Percentiles rank a stretch among this genome's conserved stretches.
phyloP scores from a whole-genome alignment of 179 eudicot species.

The Spergularia azorica region DNA sequence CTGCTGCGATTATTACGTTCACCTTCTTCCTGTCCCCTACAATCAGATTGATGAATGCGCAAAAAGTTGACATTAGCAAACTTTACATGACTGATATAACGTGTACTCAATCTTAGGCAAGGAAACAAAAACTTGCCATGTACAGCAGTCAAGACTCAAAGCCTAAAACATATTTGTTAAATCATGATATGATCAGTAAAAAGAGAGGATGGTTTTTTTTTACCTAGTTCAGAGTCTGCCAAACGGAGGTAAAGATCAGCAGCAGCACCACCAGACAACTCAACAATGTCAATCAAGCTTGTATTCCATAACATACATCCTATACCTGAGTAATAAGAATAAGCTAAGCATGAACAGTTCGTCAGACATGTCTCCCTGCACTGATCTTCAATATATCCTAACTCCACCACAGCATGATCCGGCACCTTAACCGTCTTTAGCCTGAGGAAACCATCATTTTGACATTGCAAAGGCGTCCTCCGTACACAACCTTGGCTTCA shows the following conservation, averaged over 20 bases:
- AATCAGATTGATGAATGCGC: background rate
- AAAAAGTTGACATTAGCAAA: background rate
- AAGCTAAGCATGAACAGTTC: conserved; percentile 19
- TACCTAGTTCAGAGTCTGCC: conserved; percentile 32
- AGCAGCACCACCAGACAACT: conserved; percentile 26
- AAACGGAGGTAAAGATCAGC: conserved; percentile 27
- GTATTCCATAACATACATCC: conserved; percentile 29
- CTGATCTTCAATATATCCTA: conserved; percentile 9
- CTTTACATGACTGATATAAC: no score
- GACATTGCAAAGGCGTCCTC: conserved; percentile 29
- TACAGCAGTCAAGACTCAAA: background rate
- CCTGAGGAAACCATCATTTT: conserved; percentile 40
- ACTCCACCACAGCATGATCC: conserved; percentile 11
- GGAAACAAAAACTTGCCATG: background rate
- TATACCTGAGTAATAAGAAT: conserved; percentile 18
- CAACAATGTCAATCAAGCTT: conserved; percentile 22
- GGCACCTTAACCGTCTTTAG: conserved; percentile 37
- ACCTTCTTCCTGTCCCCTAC: background rate
- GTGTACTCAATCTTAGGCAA: background rate
- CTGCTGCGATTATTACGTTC: background rate
- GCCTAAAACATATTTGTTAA: no score
- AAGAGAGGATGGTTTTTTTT: background rate
- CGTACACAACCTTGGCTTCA: conserved; percentile 49
- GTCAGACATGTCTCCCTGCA: conserved; percentile 4
- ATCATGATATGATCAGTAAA: no score